Evolutionary conservation across 495 filamentous ascomycete species (phyloP), one percentile per base, ranked within the genome.

Genomic region (Lophium mytilinum): DNA sequence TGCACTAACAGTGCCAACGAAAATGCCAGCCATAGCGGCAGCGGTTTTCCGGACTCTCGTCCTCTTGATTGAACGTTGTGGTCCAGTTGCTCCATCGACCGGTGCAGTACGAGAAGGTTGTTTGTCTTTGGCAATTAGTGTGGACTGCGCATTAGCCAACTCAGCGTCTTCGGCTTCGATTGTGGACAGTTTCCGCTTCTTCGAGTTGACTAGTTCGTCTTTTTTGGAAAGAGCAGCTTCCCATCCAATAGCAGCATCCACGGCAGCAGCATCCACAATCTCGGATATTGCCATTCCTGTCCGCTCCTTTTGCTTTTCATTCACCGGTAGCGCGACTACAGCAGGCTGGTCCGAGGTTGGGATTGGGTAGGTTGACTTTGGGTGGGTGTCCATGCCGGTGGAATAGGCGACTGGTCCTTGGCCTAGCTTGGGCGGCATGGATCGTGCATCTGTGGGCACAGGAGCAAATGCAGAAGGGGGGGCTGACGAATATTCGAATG

Each of bases 221-320:
- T 52, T 9, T 37, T 47, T 24, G 21, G 14, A 24, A 9, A 24
- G 47, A 40, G 57, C 11, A 18, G 37, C 52, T 9, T 63, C 60
- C 14, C 30, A 9, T 3, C 51, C 18, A 11, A 50, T 50, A 7
- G 55, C 40, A 4, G 55, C 33, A 11, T 35, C 19, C 37, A 45
- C 18, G 34, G 55, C 33, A 46, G 34, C 46, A 34, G 56, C 58
- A 15, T 58, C 61, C 3, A 64, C 57, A 33, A 64, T 64, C 35
- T 64, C 61, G 4, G 61, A 40, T 35, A 64, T 64, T 37, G 61
- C 60, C 19, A 64, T 40, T 52, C 52, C 40, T 1, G 52, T 54
- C 40, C 34, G 55, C 40, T 34, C 45, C 19, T 60, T 24, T 56
- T 43, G 15, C 42, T 37, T 17, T 15, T 42, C 12, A 6, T 30